Percentiles rank a stretch among this genome's conserved stretches.
Conservation (phyloP, 2,329 filamentous ascomycete genomes). For the Rhynchosporium agropyri region DNA sequence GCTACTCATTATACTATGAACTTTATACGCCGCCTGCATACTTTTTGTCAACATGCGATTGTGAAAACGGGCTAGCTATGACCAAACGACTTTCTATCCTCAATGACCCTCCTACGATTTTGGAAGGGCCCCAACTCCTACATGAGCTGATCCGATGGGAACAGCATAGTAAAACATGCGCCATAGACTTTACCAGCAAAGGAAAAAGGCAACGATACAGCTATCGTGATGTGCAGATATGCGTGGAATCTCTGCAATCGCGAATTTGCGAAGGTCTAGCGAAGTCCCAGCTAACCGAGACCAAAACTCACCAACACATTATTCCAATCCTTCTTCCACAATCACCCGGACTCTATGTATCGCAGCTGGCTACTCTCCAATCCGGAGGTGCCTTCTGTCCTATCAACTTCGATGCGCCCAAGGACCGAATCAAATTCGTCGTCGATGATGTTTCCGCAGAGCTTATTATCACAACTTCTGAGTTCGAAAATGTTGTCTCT, state of each 20-base stretch:
- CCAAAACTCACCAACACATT: slow-evolving; percentile 48
- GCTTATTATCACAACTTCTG: slow-evolving; percentile 65
- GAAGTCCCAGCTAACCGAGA: slow-evolving; percentile 1
- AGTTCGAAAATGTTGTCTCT: slow-evolving; percentile 47
- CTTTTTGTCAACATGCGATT: slow-evolving; percentile 20
- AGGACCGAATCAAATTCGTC: slow-evolving; percentile 79
- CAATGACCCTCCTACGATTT: slow-evolving; percentile 55
- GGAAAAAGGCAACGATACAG: slow-evolving; percentile 42
- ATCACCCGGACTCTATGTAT: slow-evolving; percentile 74
- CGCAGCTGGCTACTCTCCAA: slow-evolving; percentile 76
- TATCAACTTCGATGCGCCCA: slow-evolving; percentile 74
- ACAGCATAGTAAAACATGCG: slow-evolving; percentile 46
- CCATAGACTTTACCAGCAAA: slow-evolving; percentile 65
- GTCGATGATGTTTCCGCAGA: slow-evolving; percentile 72
- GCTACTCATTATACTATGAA: too few relatives aligned
- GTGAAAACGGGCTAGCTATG: slow-evolving; percentile 29
- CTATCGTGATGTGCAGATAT: slow-evolving; percentile 48
- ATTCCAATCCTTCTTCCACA: slow-evolving; percentile 80
- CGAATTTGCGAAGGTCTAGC: slow-evolving; percentile 23
- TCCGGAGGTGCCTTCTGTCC: slow-evolving; percentile 86
- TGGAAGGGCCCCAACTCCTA: slow-evolving; percentile 59
- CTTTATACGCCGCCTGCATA: not conserved
- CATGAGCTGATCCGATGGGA: slow-evolving; percentile 62
- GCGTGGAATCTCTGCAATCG: slow-evolving; percentile 35
- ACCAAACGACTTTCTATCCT: slow-evolving; percentile 53